These are phyloP conservation scores for Botryosphaeria dothidea DNA, from an alignment of 2,329 filamentous ascomycete species.

Conservation along the genomic window DNA sequence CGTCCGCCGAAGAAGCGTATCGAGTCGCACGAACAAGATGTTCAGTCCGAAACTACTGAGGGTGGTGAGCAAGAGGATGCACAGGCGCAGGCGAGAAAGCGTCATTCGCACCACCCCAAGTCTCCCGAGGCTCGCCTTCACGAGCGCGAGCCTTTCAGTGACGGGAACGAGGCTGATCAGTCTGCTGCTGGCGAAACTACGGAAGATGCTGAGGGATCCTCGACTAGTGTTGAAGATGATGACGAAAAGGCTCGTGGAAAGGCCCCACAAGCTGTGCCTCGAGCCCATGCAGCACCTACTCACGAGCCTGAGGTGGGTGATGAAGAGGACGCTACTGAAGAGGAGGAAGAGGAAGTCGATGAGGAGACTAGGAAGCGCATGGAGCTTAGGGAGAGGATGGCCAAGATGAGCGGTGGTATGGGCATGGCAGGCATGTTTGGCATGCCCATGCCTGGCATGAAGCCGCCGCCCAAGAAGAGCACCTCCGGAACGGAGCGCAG, in stretches of 20 bases:
- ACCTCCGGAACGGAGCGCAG: slow-evolving; percentile 36
- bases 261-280: slow-evolving; percentile 5
- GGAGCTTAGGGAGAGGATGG: slow-evolving; percentile 92
- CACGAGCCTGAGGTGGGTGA: slow-evolving; percentile 50
- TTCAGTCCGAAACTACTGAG: slow-evolving; percentile 26
- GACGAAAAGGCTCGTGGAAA: slow-evolving; percentile 55
- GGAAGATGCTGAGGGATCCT: slow-evolving; percentile 62
- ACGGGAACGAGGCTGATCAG: slow-evolving; percentile 66
- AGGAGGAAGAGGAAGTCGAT: slow-evolving; percentile 82
- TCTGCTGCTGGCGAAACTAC: slow-evolving; percentile 63
- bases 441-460: slow-evolving; percentile 59
- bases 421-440: slow-evolving; percentile 93
- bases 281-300: slow-evolving; percentile 41
- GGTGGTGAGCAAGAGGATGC: slow-evolving; percentile 42
- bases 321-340: slow-evolving; percentile 52
- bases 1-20: slow-evolving; percentile 66
- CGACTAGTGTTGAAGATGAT: slow-evolving; percentile 73
- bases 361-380: slow-evolving; percentile 82
- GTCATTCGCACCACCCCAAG: slow-evolving; percentile 39
- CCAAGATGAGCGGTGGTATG: slow-evolving; percentile 97
- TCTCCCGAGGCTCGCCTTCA: slow-evolving; percentile 42
- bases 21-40: slow-evolving; percentile 44
- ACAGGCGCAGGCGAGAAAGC: slow-evolving; percentile 36
- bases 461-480: slow-evolving; percentile 47
- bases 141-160: slow-evolving; percentile 57